Base-by-base conservation (phyloP, 2,329 filamentous ascomycete species). In the Cyanodermella asteris region DNA sequence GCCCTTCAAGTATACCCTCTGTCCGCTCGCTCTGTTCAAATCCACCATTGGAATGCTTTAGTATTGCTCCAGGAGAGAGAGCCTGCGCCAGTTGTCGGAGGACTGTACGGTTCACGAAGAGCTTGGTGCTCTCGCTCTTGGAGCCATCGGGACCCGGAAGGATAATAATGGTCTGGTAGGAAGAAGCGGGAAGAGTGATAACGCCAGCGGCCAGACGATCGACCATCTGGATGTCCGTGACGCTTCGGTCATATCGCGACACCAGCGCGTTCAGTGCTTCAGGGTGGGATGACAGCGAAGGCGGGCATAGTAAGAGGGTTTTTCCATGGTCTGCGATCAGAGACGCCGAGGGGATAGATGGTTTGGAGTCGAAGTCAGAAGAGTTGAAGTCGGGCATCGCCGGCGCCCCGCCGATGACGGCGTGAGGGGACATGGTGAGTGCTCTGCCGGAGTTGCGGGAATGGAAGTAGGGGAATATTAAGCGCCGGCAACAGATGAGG, bases 141-240 rank as follows among this genome's bases (percentile, higher is more conserved):
- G 68, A 59, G 35, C 70, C 69, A 42, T 78, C 70, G 29, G 71
- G 61, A 47, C 82, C 78, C 34, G 76, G 73, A 33, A 94, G 69
- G 27, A 97, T 62, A 23, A 93, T 64, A 21, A 94, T 64, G 21
- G 75, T 52, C 45, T 90, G 77, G 56, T 97, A 97, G 27, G 76
- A 75, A 24, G 65, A 55, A 27, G 64, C 38, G 2, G 82, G 74
- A 1, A 97, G 68, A 6, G 69, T 57, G 29, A 87, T 77, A 18
- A 91, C 59, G 32, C 80, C 80, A 18, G 76, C 65, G 2, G 76
- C 69, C 20, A 97, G 64, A 25, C 87, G 78, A 53, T 97, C 87
- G 32, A 97, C 74, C 87, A 97, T 97, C 50, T 94, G 87, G 26
- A 97, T 61, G 44, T 97, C 87, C 33, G 81, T 84, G 22, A 63